A percentile compares a stretch with the other conserved stretches of the same genome.
Evolutionary conservation across 129 eudicot genomes (phyloP).

Genomic region (Logfia minima): DNA sequence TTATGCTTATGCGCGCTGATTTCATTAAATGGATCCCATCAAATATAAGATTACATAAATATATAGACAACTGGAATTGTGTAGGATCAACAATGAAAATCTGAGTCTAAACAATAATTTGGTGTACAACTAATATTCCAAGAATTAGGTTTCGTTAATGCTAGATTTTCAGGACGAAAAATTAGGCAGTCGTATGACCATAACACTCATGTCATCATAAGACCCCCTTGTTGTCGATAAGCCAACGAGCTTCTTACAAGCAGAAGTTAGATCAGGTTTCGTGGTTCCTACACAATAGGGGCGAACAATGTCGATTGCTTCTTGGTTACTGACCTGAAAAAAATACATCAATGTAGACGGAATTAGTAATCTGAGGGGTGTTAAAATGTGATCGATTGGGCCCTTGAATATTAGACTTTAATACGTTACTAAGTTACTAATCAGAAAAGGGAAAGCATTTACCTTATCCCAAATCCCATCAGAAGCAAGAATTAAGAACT

Average conservation of each 20-base stretch:
- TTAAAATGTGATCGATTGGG: background rate
- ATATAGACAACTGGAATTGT: background rate
- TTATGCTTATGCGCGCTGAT: background rate
- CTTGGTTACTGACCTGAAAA: constrained; percentile 81
- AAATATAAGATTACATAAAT: constrained; percentile 16
- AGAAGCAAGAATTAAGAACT: constrained; percentile 80
- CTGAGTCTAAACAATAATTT: constrained; percentile 13
- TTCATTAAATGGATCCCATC: constrained; percentile 23
- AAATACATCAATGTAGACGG: background rate
- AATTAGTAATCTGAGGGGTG: background rate
- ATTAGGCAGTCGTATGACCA: constrained; percentile 55
- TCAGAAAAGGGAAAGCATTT: constrained; percentile 12
- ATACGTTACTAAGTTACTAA: background rate
- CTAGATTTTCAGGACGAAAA: constrained; percentile 30
- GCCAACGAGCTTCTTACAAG: constrained; percentile 74
- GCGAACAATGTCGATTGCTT: constrained; percentile 70
- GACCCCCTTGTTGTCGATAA: constrained; percentile 74
- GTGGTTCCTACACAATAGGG: constrained; percentile 41
- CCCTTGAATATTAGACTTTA: background rate
- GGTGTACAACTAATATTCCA: background rate
- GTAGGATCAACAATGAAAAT: constrained; percentile 12
- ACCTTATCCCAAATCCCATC: constrained; percentile 97
- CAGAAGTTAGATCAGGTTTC: constrained; percentile 42
- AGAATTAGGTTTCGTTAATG: background rate
- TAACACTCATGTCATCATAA: background rate